Evolutionary conservation across 768 basidiomycete genomes (phyloP).

Genomic region (Russula earlei): DNA sequence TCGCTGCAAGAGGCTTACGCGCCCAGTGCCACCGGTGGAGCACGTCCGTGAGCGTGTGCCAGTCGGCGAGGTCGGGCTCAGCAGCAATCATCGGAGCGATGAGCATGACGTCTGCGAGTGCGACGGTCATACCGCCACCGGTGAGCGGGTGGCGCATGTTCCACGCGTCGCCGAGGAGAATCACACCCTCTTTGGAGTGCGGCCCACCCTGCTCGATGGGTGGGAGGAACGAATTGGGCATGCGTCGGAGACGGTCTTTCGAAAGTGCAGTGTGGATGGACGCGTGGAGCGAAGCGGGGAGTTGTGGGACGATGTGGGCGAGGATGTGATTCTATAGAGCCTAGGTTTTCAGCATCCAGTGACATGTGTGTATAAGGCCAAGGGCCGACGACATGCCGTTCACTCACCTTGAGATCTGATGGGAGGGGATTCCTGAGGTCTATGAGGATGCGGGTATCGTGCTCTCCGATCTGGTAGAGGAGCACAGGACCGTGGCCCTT

Average conservation of each 20-base stretch:
- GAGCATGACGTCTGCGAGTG: slow-evolving; percentile 75
- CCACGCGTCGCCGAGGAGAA: slow-evolving; percentile 92
- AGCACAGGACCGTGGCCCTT: slow-evolving; percentile 81
- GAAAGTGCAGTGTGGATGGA: slow-evolving; percentile 61
- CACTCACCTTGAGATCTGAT: slow-evolving; percentile 59
- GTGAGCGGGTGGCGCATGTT: slow-evolving; percentile 99
- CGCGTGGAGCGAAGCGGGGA: slow-evolving; percentile 62
- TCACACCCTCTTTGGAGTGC: slow-evolving; percentile 50
- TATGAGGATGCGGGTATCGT: slow-evolving; percentile 89
- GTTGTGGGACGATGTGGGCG: slow-evolving; percentile 63
- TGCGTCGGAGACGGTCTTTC: slow-evolving; percentile 72
- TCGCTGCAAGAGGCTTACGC: slow-evolving; percentile 73
- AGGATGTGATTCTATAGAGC: slow-evolving; percentile 63
- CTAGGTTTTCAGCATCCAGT: background rate
- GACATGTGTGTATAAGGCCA: too few species aligned
- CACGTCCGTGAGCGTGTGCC: slow-evolving; percentile 39
- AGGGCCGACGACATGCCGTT: background rate
- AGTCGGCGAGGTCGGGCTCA: slow-evolving; percentile 37
- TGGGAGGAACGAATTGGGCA: slow-evolving; percentile 95
- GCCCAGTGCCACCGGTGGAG: slow-evolving; percentile 78
- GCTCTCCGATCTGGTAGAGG: slow-evolving; percentile 81
- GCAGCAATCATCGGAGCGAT: slow-evolving; percentile 51
- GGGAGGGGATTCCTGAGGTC: slow-evolving; percentile 83
- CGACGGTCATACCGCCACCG: slow-evolving; percentile 97
- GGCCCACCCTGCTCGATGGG: slow-evolving; percentile 51